These are phyloP conservation scores for Collybia sp. DNA, from an alignment of 768 basidiomycete species.

Conservation along the genomic window DNA sequence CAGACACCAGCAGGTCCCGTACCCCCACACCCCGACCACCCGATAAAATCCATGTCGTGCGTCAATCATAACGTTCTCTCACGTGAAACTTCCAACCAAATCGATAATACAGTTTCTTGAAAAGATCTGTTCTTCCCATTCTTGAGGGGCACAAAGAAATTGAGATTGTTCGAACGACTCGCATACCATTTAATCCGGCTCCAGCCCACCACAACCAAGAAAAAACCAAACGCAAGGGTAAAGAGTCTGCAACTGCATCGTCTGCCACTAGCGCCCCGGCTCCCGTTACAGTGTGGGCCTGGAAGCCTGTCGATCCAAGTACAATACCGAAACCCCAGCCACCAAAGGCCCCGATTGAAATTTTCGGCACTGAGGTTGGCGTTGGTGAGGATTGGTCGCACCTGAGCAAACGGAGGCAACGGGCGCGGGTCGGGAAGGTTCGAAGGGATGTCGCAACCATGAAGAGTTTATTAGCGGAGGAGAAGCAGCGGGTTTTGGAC, in stretches of 20 bases:
- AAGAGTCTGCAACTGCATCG: constrained; percentile 14
- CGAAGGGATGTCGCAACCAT: constrained; percentile 34
- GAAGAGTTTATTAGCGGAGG: constrained; percentile 17
- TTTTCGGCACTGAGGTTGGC: constrained; percentile 37
- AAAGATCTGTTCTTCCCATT: constrained; percentile 43
- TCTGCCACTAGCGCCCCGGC: constrained; percentile 6
- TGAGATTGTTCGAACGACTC: constrained; percentile 32
- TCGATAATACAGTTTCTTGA: constrained; percentile 44
- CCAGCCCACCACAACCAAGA: constrained; percentile 9
- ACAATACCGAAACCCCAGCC: constrained; percentile 1
- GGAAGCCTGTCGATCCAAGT: constrained; percentile 20
- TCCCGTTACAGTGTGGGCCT: constrained; percentile 35
- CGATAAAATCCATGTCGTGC: constrained; percentile 51
- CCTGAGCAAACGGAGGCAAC: constrained; percentile 49
- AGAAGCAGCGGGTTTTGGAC: constrained; percentile 2
- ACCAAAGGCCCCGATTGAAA: constrained; percentile 1
- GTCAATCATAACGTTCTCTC: constrained; percentile 7
- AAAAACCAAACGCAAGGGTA: constrained; percentile 9
- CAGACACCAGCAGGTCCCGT: constrained; percentile 6
- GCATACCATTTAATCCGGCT: constrained; percentile 15
- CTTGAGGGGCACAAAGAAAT: constrained; percentile 38
- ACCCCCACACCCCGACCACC: constrained; percentile 39
- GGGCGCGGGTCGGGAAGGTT: constrained; percentile 42
- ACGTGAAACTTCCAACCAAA: neutral
- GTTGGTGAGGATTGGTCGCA: constrained; percentile 49